A percentile compares a stretch with the other conserved stretches of the same genome.
Conservation (phyloP, 495 filamentous ascomycete species). For the Articulospora tetracladia region DNA sequence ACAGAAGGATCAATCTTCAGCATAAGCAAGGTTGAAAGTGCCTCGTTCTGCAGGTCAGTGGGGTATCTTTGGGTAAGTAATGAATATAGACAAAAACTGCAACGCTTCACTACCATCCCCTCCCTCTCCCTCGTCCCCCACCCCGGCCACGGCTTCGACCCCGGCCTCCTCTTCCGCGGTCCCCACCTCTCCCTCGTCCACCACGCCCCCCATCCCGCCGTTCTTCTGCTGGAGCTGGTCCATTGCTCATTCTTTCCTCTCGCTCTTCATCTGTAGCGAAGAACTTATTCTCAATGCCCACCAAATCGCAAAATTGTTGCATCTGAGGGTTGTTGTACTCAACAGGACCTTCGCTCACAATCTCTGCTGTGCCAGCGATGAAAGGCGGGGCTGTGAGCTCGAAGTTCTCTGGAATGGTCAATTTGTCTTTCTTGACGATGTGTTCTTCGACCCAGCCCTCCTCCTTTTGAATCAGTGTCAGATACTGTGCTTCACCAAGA, state of each 20-base stretch:
- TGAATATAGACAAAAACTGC: not conserved
- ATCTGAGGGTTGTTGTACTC: conserved; percentile 88
- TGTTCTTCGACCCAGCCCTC: conserved; percentile 74
- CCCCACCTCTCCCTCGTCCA: conserved; percentile 26
- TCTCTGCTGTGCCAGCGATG: conserved; percentile 36
- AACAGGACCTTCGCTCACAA: conserved; percentile 44
- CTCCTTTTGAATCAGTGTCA: conserved; percentile 55
- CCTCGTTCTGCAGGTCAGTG: not conserved
- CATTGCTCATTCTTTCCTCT: conserved; percentile 41
- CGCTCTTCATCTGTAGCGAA: conserved; percentile 65
- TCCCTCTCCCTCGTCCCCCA: conserved; percentile 30
- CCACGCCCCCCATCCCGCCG: conserved; percentile 28
- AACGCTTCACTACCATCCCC: conserved; percentile 27
- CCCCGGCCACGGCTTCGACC: conserved; percentile 32
- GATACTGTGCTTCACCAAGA: conserved; percentile 62
- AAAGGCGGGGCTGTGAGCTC: conserved; percentile 68
- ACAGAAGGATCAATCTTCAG: too few species aligned
- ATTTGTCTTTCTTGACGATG: conserved; percentile 51
- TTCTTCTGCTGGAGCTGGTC: conserved; percentile 31
- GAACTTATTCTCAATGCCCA: conserved; percentile 78
- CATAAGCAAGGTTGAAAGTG: not conserved
- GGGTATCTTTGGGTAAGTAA: not conserved
- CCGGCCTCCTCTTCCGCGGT: conserved; percentile 28
- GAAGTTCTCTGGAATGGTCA: conserved; percentile 75
- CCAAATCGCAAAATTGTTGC: conserved; percentile 65